Conservation (phyloP, 345 rosid genomes). For the Rhodomyrtus tomentosa region DNA sequence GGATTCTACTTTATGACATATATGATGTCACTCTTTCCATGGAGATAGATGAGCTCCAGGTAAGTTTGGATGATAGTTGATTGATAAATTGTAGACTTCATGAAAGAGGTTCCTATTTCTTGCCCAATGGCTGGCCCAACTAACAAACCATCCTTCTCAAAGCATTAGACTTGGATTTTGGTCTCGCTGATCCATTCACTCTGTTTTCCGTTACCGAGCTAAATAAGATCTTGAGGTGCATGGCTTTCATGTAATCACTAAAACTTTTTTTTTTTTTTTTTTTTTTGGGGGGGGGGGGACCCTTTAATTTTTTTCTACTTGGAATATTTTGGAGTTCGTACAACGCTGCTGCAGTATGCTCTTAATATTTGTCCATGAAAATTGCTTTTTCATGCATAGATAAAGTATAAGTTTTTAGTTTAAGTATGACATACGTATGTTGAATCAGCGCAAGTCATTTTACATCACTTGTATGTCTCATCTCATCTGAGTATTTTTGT, state of each 20-base stretch:
- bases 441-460: not conserved
- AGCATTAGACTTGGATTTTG: not conserved
- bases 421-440: not conserved
- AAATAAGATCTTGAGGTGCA: not conserved
- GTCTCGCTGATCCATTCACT: not conserved
- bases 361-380: not conserved
- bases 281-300: too few relatives aligned
- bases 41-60: not conserved
- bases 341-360: not conserved
- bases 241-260: not conserved
- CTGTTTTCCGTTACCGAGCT: not conserved
- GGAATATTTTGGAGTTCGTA: not conserved
- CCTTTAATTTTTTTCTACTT: not conserved
- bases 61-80: not conserved
- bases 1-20: not conserved
- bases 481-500: not conserved
- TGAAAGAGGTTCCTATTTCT: not conserved
- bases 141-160: not conserved
- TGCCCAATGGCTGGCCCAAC: not conserved
- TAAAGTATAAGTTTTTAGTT: not conserved
- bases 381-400: not conserved
- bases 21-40: not conserved
- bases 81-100: not conserved
- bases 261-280: too few relatives aligned
- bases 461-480: not conserved